Evolutionary conservation across 2,329 filamentous ascomycete genomes (phyloP).

Genomic region (Pleoardoris graminearum): DNA sequence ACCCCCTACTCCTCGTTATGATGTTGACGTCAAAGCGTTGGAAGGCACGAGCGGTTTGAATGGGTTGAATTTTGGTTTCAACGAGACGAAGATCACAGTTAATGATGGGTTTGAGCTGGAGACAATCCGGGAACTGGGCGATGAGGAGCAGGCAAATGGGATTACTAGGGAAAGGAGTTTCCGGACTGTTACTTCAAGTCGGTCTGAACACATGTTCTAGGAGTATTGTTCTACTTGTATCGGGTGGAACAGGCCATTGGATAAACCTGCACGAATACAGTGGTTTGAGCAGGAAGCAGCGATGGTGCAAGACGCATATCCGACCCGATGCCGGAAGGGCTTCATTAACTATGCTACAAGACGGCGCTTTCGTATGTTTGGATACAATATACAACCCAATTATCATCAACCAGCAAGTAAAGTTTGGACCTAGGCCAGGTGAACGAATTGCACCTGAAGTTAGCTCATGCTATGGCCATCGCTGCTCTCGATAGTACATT

Average conservation of each 20-base stretch:
- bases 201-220: not conserved
- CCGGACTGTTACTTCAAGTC: not conserved
- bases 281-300: not conserved
- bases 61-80: constrained; percentile 12
- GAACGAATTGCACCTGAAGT: too few relatives aligned
- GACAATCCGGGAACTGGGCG: constrained; percentile 4
- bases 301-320: not conserved
- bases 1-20: not conserved
- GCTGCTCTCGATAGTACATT: too few relatives aligned
- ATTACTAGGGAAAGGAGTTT: constrained; percentile 1
- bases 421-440: not conserved
- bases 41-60: not conserved
- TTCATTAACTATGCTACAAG: not conserved
- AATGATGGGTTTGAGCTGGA: constrained; percentile 3
- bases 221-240: not conserved
- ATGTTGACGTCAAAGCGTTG: not conserved
- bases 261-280: not conserved
- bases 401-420: too few relatives aligned
- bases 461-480: too few relatives aligned
- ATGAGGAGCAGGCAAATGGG: not conserved
- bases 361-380: not conserved
- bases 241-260: not conserved
- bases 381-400: not conserved
- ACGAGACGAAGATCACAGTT: constrained; percentile 7
- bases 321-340: not conserved